These are phyloP conservation scores for Pythium phragmiticola DNA, from an alignment of 352 stramenopile genomes.

Conservation along the genomic window DNA sequence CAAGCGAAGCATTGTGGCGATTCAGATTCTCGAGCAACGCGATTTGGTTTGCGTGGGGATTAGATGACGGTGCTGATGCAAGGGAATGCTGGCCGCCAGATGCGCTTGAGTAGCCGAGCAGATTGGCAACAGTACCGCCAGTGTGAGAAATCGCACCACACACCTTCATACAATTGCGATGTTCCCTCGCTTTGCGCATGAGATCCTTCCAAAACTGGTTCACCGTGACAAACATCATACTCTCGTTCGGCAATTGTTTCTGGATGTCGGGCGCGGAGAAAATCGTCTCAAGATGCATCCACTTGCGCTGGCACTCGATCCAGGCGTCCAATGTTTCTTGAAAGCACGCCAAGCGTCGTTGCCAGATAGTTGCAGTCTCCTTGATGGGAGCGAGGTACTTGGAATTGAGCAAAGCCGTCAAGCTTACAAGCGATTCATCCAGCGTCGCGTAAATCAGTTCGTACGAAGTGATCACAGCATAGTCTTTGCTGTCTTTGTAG, in stretches of 20 bases:
- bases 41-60: constrained; percentile 21
- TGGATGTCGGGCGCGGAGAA: constrained; percentile 83
- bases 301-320: constrained; percentile 79
- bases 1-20: constrained; percentile 71
- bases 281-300: constrained; percentile 82
- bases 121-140: constrained; percentile 7
- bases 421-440: constrained; percentile 90
- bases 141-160: constrained; percentile 35
- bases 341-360: constrained; percentile 64
- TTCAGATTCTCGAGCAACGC: constrained; percentile 55
- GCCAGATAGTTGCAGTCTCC: constrained; percentile 62
- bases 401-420: constrained; percentile 89
- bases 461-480: constrained; percentile 80
- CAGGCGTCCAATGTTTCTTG: constrained; percentile 83
- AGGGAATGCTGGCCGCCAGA: background rate
- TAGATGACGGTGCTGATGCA: background rate
- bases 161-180: constrained; percentile 66
- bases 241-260: constrained; percentile 76
- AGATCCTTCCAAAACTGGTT: constrained; percentile 84
- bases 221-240: constrained; percentile 48
- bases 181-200: constrained; percentile 62
- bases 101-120: constrained; percentile 4
- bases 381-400: constrained; percentile 86
- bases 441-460: constrained; percentile 77
- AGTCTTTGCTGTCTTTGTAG: constrained; percentile 91